These are phyloP conservation scores for Bretschneidera sinensis DNA, from an alignment of 345 rosid genomes.

Conservation along the genomic window DNA sequence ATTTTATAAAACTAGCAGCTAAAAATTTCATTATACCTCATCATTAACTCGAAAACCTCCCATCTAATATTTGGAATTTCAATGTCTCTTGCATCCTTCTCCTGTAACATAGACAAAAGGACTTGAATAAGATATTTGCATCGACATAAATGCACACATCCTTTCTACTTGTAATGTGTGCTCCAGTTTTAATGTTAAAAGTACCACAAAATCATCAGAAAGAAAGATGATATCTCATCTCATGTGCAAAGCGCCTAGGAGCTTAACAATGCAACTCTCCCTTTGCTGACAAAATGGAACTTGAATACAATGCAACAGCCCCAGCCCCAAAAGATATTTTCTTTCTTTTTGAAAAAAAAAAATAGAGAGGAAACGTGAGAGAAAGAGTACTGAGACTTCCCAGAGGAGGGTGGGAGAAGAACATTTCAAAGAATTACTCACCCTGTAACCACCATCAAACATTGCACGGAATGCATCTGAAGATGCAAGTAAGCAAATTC, in stretches of 20 bases:
- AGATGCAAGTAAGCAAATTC: conserved; percentile 97
- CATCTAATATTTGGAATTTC: conserved; percentile 98
- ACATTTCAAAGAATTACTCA: conserved; percentile 33
- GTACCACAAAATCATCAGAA: neutral
- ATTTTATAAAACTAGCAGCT: conserved; percentile 9
- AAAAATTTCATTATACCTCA: conserved; percentile 57
- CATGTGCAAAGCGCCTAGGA: neutral
- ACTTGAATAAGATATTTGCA: conserved; percentile 2
- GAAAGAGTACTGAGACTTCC: no score
- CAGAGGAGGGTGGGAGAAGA: neutral
- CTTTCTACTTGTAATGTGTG: neutral
- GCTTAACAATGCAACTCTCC: neutral
- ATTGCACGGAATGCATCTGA: conserved; percentile 99
- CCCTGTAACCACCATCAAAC: conserved; percentile 99
- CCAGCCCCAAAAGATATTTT: neutral
- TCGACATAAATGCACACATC: neutral
- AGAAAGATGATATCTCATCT: conserved; percentile 5
- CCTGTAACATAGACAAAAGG: conserved; percentile 41
- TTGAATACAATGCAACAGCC: neutral
- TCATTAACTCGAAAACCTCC: conserved; percentile 99
- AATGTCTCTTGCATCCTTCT: conserved; percentile 95
- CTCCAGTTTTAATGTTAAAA: neutral
- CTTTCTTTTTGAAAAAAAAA: no score
- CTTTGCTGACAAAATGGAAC: neutral
- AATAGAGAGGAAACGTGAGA: no score